Base-by-base conservation (phyloP, 2,329 filamentous ascomycete genomes). In the Calonectria naviculata region DNA sequence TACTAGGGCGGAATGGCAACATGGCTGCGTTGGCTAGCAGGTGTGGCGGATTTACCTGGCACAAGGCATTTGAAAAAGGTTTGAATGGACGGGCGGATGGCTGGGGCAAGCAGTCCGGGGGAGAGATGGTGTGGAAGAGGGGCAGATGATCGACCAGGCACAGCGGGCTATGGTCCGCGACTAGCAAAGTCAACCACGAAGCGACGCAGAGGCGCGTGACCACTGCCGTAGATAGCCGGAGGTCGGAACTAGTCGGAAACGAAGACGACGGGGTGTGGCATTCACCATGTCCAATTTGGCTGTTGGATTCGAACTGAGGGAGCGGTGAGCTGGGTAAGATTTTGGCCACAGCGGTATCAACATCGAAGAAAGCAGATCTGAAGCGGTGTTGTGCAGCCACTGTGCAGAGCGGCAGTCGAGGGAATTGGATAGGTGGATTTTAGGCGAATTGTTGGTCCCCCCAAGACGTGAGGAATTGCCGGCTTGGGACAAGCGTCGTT, bases 391-490 rank as follows among this genome's bases (percentile, higher is more conserved):
- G 24, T 42, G 56, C 36, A 61, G 56, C 6, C 42, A 24, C 13
- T 44, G 24, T 61, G 36, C 34, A 42, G 34, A 61, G 17, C 29
- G 38, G 52, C n/a, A 36, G 52, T 9, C n/a, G 52, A n/a, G 31
- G 36, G 24, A 61, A 28, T 29, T 61, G 56, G 54, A 58, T 17
- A n/a, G 47, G n/a, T 58, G 52, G 31, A 24, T 13, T 19, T 60
- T 61, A n/a, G 65, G 54, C 29, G 31, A 34, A 24, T 63, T 68
- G 56, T 46, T 44, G 49, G n/a, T 44, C 34, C 46, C 73, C 6
- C 52, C 52, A 15, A 28, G 21, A 74, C 46, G 74, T 72, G 76
- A 78, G 73, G 72, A 58, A 72, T 78, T 78, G 36, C 76, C 64
- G 7, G 41, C 68, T 73, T 26, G 26, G 73, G 74, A 62, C 69